Evolutionary conservation across 208 protist species (phyloP).

Genomic region (Crithidia bombi): DNA sequence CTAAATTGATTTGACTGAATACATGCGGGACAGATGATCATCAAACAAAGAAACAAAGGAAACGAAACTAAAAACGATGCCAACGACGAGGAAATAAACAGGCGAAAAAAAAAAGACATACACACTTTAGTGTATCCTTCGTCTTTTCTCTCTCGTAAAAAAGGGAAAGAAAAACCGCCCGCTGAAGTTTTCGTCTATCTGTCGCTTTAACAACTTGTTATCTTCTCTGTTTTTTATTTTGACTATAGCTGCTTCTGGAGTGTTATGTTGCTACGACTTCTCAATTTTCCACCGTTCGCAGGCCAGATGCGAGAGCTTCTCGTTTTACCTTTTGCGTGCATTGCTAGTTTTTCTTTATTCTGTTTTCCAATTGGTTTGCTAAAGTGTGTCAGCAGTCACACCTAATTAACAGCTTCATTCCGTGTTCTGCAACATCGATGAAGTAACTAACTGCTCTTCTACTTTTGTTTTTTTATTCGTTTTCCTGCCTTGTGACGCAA

Average conservation of each 20-base stretch:
- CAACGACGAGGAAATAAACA: too few species aligned
- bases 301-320: not conserved
- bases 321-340: not conserved
- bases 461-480: not conserved
- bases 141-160: not conserved
- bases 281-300: not conserved
- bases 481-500: not conserved
- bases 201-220: conserved; percentile 14
- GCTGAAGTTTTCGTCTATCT: not conserved
- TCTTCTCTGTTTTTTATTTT: conserved; percentile 6
- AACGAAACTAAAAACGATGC: not conserved
- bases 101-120: conserved; percentile 2
- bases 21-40: not conserved
- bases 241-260: not conserved
- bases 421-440: conserved; percentile 19
- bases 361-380: too few species aligned
- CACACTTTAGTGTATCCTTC: not conserved
- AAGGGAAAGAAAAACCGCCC: not conserved
- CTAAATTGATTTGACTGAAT: conserved; percentile 8
- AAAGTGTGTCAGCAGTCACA: not conserved
- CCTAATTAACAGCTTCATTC: conserved; percentile 11
- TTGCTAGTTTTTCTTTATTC: not conserved
- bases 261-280: not conserved
- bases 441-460: not conserved
- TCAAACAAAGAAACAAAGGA: conserved; percentile 2